Evolutionary conservation across 1,284 basidiomycete species (phyloP), one percentile per base, ranked within the genome.

Genomic region (Puccinia triticina): DNA sequence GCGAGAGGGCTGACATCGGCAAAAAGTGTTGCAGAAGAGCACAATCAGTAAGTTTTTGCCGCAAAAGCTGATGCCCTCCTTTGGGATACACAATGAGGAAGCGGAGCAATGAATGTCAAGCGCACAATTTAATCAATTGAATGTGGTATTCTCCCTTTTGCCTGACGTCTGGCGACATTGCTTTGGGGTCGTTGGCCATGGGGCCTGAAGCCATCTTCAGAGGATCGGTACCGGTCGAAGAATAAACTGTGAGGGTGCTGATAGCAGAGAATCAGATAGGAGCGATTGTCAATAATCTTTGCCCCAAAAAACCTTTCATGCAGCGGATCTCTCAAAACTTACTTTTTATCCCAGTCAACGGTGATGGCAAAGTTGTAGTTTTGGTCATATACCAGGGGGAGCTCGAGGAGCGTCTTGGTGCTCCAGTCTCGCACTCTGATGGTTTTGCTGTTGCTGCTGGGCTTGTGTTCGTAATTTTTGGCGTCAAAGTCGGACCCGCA

Each of bases 301-400:
- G 26, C 26, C 16, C 16, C 11, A 4, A 16, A 32, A 4, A 34
- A 61, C 29, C 12, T 7, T 34, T 34, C 23, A n/a, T 23, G 48
- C 48, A 14, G 18, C 18, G n/a, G 61, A 37, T 0, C 3, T 18
- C 23, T 48, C 18, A 10, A 1, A 12, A 18, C 37, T 40, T 32
- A 77, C 76, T 77, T 77, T 48, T 16, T n/a, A 29, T 16, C 23
- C 76, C 61, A 77, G 76, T 77, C 76, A 43, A 64, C 40, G 34
- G 61, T 37, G 34, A 77, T 23, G 10, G 76, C 76, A 77, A 77
- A 67, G 43, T 77, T 77, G 46, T 77, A 67, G 34, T 50, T 37
- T 37, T 43, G 46, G 16, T 21, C 61, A 29, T 64, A 53, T 26
- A 12, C 26, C 26, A 77, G n/a, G 14, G 76, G 76, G 4, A 64